phyloP scores from a whole-genome alignment of 805 yeast species.

The Cyberlindnera xishuangbannaensis region DNA sequence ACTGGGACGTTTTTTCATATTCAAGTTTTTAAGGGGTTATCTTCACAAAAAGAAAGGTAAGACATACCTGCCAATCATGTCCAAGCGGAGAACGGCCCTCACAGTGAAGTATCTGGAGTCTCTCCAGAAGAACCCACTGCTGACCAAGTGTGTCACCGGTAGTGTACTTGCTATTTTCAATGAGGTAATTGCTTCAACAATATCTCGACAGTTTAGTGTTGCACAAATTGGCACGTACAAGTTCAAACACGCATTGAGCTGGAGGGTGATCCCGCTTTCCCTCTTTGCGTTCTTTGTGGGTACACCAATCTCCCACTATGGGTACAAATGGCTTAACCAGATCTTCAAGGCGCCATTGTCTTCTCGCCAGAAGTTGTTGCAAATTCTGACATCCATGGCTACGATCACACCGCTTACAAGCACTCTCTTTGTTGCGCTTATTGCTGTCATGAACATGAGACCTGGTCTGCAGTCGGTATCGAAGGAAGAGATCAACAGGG shows the following conservation, averaged over 20 bases:
- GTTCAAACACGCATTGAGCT: constrained; percentile 21
- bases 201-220: constrained; percentile 40
- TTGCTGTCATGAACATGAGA: constrained; percentile 41
- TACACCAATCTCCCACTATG: constrained; percentile 54
- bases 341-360: constrained; percentile 40
- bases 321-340: constrained; percentile 41
- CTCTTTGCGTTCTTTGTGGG: constrained; percentile 48
- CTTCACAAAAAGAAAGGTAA: no score
- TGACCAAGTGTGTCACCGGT: constrained; percentile 54
- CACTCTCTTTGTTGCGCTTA: constrained; percentile 44
- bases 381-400: constrained; percentile 44
- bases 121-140: constrained; percentile 44
- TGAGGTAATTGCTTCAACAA: constrained; percentile 48
- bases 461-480: constrained; percentile 15
- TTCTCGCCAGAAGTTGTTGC: constrained; percentile 36
- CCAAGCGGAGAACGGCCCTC: no score
- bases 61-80: no score
- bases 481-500: constrained; percentile 14
- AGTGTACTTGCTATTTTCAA: constrained; percentile 50
- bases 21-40: no score
- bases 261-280: constrained; percentile 47
- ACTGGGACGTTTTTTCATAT: no score
- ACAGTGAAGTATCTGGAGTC: constrained; percentile 30
- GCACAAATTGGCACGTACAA: constrained; percentile 14
- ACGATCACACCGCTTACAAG: constrained; percentile 53